Evolutionary conservation across 208 protist genomes (phyloP).

Genomic region (Trichomonas vaginalis): DNA sequence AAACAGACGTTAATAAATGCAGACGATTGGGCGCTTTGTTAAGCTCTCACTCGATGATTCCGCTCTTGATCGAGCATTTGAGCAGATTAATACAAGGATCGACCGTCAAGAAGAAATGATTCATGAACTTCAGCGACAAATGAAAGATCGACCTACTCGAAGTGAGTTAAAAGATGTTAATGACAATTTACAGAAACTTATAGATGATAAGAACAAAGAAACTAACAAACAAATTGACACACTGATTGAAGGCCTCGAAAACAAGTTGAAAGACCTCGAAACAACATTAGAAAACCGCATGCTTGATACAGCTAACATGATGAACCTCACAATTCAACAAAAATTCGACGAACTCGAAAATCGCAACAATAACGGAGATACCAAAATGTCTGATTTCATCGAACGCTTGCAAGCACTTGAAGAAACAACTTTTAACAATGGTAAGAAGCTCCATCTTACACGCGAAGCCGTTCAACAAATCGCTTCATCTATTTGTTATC

Average conservation of each 20-base stretch:
- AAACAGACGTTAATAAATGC: neutral
- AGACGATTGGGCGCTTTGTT: neutral
- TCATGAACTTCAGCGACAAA: neutral
- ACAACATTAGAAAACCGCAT: neutral
- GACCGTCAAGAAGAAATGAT: conserved; percentile 11
- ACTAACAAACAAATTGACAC: neutral
- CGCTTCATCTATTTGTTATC: neutral
- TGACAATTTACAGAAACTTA: neutral
- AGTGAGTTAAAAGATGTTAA: neutral
- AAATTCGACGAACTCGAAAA: neutral
- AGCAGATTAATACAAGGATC: neutral
- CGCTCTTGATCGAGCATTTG: neutral
- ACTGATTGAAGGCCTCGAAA: neutral
- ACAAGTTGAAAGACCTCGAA: conserved; percentile 5
- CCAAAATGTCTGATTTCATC: neutral
- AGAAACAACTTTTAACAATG: conserved; percentile 7
- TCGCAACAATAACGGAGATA: neutral
- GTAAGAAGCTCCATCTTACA: neutral
- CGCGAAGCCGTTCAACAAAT: neutral
- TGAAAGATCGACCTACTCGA: neutral
- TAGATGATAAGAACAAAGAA: neutral
- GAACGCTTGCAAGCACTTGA: neutral
- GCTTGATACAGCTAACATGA: neutral
- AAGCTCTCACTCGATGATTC: neutral
- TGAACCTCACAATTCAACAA: neutral